phyloP scores from a whole-genome alignment of 805 yeast species.

The Wickerhamomyces mucosus region DNA sequence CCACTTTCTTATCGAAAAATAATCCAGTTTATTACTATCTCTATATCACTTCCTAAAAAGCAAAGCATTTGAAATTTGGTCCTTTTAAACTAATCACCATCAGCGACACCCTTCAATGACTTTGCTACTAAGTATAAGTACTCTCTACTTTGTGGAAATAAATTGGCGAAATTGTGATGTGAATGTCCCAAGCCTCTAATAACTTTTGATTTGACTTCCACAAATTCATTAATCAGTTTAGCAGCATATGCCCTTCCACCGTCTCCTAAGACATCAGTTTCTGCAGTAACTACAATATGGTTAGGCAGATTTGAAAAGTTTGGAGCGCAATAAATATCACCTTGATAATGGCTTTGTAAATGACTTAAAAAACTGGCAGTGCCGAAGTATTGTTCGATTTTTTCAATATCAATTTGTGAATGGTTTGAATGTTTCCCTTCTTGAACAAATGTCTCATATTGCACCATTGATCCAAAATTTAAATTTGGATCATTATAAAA shows the following conservation, averaged over 20 bases:
- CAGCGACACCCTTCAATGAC: background rate
- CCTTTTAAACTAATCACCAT: background rate
- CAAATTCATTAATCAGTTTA: background rate
- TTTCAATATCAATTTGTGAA: background rate
- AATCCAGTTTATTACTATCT: no score
- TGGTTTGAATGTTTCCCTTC: background rate
- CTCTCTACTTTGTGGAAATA: background rate
- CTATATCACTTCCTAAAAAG: no score
- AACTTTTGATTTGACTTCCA: background rate
- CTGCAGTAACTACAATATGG: constrained; percentile 1
- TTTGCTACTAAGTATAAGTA: background rate
- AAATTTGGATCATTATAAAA: constrained; percentile 1
- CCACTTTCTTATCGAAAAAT: no score
- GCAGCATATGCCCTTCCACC: constrained; percentile 2
- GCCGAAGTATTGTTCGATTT: background rate
- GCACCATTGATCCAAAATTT: background rate
- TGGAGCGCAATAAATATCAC: background rate
- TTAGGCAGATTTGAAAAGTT: constrained; percentile 1
- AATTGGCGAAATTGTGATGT: background rate
- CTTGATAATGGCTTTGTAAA: constrained; percentile 1
- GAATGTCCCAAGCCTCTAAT: constrained; percentile 1
- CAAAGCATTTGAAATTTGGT: no score
- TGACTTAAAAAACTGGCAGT: background rate
- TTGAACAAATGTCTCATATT: background rate
- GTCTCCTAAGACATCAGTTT: constrained; percentile 1